Percentiles rank a stretch among this genome's conserved stretches.
Evolutionary conservation across 345 rosid genomes (phyloP).

Genomic region (Aurinia saxatilis): DNA sequence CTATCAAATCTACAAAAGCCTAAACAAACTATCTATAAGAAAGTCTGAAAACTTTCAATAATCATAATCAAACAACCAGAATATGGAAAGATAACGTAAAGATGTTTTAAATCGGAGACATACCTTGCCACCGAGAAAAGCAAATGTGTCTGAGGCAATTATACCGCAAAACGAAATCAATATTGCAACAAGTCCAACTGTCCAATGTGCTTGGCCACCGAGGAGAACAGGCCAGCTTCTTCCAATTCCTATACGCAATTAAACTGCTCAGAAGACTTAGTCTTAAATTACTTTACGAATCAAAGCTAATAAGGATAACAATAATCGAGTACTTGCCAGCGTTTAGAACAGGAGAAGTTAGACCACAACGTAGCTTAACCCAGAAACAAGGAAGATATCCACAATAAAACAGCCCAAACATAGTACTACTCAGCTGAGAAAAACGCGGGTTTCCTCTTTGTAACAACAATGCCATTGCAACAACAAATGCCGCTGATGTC

Average conservation of each 20-base stretch:
- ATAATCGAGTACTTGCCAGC: constrained; percentile 47
- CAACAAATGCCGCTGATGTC: constrained; percentile 73
- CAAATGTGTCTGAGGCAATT: constrained; percentile 88
- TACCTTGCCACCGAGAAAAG: constrained; percentile 92
- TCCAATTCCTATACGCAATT: constrained; percentile 51
- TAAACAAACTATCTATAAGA: no score
- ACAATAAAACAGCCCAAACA: constrained; percentile 84
- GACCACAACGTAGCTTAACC: constrained; percentile 86
- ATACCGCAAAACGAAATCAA: constrained; percentile 71
- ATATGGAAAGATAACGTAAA: no score
- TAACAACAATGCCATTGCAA: constrained; percentile 72
- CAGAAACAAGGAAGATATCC: constrained; percentile 98
- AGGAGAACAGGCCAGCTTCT: constrained; percentile 66
- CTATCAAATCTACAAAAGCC: no score
- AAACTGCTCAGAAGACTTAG: constrained; percentile 24
- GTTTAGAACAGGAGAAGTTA: constrained; percentile 72
- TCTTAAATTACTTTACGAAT: not conserved
- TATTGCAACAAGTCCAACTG: constrained; percentile 90
- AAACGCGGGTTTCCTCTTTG: constrained; percentile 94
- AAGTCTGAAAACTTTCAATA: no score
- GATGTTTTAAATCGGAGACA: no score
- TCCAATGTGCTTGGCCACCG: constrained; percentile 92
- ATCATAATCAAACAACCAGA: no score
- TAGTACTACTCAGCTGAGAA: constrained; percentile 82
- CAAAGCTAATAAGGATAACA: constrained; percentile 11